Base-by-base conservation (phyloP, 805 yeast genomes). In the Candida peoriensis region DNA sequence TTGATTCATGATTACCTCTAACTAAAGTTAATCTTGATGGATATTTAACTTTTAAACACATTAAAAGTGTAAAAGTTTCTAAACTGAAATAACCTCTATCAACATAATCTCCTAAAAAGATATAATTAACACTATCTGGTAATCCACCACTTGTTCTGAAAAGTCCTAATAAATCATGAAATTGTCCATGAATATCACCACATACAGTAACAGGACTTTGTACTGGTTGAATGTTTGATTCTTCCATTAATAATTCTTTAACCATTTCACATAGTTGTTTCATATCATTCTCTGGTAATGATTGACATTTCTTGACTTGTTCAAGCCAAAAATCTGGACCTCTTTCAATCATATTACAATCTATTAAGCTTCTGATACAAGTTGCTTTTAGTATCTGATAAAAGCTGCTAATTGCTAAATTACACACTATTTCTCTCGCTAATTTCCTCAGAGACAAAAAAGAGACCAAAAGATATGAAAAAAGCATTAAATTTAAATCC, bases 301-400 rank as follows among this genome's bases (percentile, higher is more conserved):
- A 80, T 50, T 83, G 81, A 64, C 97, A 93, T 54, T 87, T 83
- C 55, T 81, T 82, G 54, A 90, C 84, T 47, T 84, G 89, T 60
- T 90, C 97, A 43, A 90, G 74, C 98, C 98, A 93, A 53, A 78
- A 85, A 52, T 93, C 96, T 17, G 97, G 97, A 28, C 95, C 96
- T 60, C 86, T 66, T 57, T 77, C 85, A 25, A 66, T 62, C 82
- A 76, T 76, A 22, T n/a, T n/a, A n/a, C n/a, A n/a, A n/a, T n/a
- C n/a, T n/a, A n/a, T n/a, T n/a, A n/a, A n/a, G n/a, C n/a, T n/a
- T n/a, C n/a, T n/a, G n/a, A n/a, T n/a, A n/a, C n/a, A n/a, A n/a
- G n/a, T n/a, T n/a, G n/a, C n/a, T n/a, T n/a, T n/a, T n/a, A n/a
- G n/a, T n/a, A n/a, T n/a, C n/a, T n/a, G n/a, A n/a, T n/a, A n/a